phyloP scores from a whole-genome alignment of 1,139 yeast species.

The Saccharomyces hybrid region DNA sequence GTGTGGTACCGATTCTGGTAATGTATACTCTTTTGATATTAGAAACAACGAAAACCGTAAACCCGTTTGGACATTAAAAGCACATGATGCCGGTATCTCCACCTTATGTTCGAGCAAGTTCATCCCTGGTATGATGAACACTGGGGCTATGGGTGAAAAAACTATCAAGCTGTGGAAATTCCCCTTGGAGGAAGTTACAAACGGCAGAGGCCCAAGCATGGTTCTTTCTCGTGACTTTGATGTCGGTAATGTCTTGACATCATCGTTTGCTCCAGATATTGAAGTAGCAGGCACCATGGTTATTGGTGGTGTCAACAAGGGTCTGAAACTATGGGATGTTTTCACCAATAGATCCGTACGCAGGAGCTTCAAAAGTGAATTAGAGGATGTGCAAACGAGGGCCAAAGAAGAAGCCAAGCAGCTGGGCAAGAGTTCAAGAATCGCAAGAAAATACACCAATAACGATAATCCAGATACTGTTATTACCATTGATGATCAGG shows the following conservation, averaged over 20 bases:
- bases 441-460: slow-evolving; percentile 57
- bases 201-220: slow-evolving; percentile 71
- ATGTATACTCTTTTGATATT: slow-evolving; percentile 81
- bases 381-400: slow-evolving; percentile 43
- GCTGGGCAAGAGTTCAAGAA: slow-evolving; percentile 58
- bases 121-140: slow-evolving; percentile 68
- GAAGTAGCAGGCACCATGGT: slow-evolving; percentile 81
- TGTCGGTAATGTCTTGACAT: slow-evolving; percentile 83
- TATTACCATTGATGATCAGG: slow-evolving; percentile 54
- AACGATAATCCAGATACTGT: slow-evolving; percentile 46
- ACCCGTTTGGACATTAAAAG: slow-evolving; percentile 93
- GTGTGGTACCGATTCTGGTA: slow-evolving; percentile 91
- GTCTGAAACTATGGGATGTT: slow-evolving; percentile 87
- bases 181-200: slow-evolving; percentile 33
- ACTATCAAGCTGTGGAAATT: slow-evolving; percentile 82
- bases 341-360: slow-evolving; percentile 77
- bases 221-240: slow-evolving; percentile 87
- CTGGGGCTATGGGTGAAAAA: slow-evolving; percentile 91
- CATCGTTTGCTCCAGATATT: slow-evolving; percentile 78
- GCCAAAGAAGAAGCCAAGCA: slow-evolving; percentile 53
- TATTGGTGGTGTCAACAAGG: slow-evolving; percentile 82
- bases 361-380: slow-evolving; percentile 52
- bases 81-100: slow-evolving; percentile 92
- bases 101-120: slow-evolving; percentile 62
- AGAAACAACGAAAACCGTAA: slow-evolving; percentile 48